Percentiles rank a stretch among this genome's conserved stretches.
These are phyloP conservation scores for Irpex sp. DNA, from an alignment of 1,284 basidiomycete genomes.

Conservation along the genomic window DNA sequence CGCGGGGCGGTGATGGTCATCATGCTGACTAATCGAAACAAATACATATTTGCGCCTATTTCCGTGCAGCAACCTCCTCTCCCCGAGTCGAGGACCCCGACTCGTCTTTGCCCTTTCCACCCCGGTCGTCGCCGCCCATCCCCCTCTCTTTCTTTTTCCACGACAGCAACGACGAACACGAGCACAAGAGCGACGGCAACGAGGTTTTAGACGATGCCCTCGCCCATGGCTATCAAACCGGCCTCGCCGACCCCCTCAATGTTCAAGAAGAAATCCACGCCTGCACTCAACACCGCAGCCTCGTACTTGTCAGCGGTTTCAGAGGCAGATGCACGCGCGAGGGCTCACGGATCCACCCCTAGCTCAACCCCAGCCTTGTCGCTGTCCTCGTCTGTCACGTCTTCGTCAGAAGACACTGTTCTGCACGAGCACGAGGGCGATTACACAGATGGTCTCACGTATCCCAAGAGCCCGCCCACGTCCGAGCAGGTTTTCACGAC, in stretches of 20 bases:
- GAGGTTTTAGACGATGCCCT: slow-evolving; percentile 35
- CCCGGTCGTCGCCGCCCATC: slow-evolving; percentile 12
- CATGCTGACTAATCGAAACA: slow-evolving; percentile 7
- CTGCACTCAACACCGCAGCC: slow-evolving; percentile 56
- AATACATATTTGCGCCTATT: slow-evolving; percentile 9
- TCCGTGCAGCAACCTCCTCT: slow-evolving; percentile 2
- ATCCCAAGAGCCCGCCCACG: slow-evolving; percentile 62
- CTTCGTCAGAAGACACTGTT: slow-evolving; percentile 60
- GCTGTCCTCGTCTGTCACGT: slow-evolving; percentile 62
- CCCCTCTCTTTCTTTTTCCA: neutral
- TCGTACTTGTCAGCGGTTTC: slow-evolving; percentile 72
- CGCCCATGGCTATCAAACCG: slow-evolving; percentile 46
- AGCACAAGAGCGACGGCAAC: slow-evolving; percentile 11
- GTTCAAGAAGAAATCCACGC: slow-evolving; percentile 57
- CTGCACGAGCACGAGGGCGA: slow-evolving; percentile 48
- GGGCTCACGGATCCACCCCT: slow-evolving; percentile 36
- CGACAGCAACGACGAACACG: slow-evolving; percentile 9
- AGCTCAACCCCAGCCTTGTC: slow-evolving; percentile 66
- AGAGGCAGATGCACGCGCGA: slow-evolving; percentile 63
- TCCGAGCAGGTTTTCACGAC: slow-evolving; percentile 74
- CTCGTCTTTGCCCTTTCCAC: slow-evolving; percentile 5
- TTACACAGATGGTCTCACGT: slow-evolving; percentile 49
- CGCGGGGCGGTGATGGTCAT: neutral
- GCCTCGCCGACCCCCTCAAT: slow-evolving; percentile 50
- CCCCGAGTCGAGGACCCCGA: neutral